A percentile compares a stretch with the other conserved stretches of the same genome.
phyloP scores from a whole-genome alignment of 2,329 filamentous ascomycete species.

The Hypomyces rosellus region DNA sequence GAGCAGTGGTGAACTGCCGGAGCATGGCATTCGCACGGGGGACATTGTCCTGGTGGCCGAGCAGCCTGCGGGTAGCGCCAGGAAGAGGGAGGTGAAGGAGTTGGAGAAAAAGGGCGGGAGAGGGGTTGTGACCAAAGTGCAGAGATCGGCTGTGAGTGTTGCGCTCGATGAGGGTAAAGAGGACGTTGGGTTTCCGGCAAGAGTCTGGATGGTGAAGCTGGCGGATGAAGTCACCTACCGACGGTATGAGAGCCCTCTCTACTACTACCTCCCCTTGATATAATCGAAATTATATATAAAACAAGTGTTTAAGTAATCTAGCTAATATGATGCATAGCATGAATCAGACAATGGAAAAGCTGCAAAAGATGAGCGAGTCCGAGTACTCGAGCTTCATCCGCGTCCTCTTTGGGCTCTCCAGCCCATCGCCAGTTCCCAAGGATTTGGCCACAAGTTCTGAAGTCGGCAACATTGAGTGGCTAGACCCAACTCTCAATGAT shows the following conservation, averaged over 20 bases:
- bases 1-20: constrained; percentile 50
- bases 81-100: constrained; percentile 66
- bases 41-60: constrained; percentile 74
- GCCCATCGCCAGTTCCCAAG: constrained; percentile 41
- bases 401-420: constrained; percentile 55
- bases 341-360: constrained; percentile 55
- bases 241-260: constrained; percentile 30
- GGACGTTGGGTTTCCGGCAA: constrained; percentile 36
- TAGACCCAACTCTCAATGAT: constrained; percentile 56
- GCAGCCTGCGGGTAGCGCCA: constrained; percentile 65
- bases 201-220: constrained; percentile 60
- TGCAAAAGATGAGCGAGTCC: constrained; percentile 51
- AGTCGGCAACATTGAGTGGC: constrained; percentile 47
- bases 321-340: constrained; percentile 37
- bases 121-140: constrained; percentile 64
- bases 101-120: constrained; percentile 61
- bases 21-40: constrained; percentile 69
- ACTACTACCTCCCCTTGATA: background rate
- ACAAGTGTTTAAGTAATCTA: background rate
- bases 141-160: constrained; percentile 53
- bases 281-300: no score
- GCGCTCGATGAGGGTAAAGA: constrained; percentile 62
- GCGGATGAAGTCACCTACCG: constrained; percentile 63
- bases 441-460: constrained; percentile 38
- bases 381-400: constrained; percentile 56